Conservation (phyloP, 2,329 filamentous ascomycete species). For the Neurospora sp. region DNA sequence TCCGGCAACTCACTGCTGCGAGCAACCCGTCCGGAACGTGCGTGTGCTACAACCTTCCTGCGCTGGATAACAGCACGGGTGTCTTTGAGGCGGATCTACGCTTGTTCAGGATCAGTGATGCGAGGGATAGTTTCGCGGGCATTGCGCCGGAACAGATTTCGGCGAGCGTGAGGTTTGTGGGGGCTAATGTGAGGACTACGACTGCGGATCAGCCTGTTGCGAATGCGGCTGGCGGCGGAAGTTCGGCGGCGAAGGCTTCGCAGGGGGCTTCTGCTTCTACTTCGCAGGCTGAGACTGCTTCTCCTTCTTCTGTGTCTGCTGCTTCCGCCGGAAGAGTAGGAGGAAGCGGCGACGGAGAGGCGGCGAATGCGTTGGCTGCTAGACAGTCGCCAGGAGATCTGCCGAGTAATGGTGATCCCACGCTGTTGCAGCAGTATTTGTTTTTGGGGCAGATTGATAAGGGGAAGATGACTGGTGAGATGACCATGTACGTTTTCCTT, state of each 20-base stretch:
- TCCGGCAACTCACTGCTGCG: conserved; percentile 45
- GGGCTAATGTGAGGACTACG: conserved; percentile 41
- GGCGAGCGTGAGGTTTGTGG: conserved; percentile 44
- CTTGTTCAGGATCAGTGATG: conserved; percentile 57
- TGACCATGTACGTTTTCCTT: conserved; percentile 46
- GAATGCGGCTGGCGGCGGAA: conserved; percentile 7
- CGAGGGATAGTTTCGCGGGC: conserved; percentile 42
- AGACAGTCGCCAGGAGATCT: conserved; percentile 11
- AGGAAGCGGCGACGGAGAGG: conserved; percentile 4
- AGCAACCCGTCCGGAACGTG: conserved; percentile 68
- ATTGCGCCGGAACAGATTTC: conserved; percentile 42
- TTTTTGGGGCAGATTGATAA: conserved; percentile 60
- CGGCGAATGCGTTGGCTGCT: not conserved
- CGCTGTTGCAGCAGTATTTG: conserved; percentile 51
- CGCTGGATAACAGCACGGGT: conserved; percentile 56
- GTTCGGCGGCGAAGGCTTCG: not conserved
- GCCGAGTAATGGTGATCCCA: conserved; percentile 18
- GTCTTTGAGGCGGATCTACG: conserved; percentile 69
- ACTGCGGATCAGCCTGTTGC: conserved; percentile 17
- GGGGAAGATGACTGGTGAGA: conserved; percentile 39
- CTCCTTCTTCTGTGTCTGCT: not conserved
- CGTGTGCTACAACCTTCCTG: conserved; percentile 73
- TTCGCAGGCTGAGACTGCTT: conserved; percentile 3
- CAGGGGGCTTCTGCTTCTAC: no score
- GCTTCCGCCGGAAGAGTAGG: conserved; percentile 8